Percentiles rank a stretch among this genome's conserved stretches.
These are phyloP conservation scores for Yarrowia sp. DNA, from an alignment of 805 yeast species.

Conservation along the genomic window DNA sequence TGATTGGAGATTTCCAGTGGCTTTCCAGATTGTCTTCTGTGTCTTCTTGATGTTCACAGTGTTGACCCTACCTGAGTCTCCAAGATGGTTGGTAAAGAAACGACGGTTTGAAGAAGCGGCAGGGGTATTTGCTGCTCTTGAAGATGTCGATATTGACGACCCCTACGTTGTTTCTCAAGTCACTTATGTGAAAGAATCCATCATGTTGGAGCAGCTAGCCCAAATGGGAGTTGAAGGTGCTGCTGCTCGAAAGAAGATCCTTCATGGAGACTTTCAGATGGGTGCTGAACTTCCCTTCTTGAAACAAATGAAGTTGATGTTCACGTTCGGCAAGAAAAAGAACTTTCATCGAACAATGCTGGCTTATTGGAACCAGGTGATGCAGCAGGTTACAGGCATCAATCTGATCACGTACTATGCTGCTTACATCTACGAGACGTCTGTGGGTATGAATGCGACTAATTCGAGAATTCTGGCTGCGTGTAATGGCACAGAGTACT, in stretches of 20 bases:
- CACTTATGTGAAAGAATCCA: neutral
- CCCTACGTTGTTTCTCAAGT: neutral
- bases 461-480: constrained; percentile 41
- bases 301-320: neutral
- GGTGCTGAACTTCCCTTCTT: neutral
- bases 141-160: constrained; percentile 7
- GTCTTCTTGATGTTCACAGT: constrained; percentile 65
- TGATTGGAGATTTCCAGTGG: constrained; percentile 81
- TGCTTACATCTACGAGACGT: constrained; percentile 74
- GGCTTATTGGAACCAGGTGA: constrained; percentile 53
- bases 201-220: constrained; percentile 1
- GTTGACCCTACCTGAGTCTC: constrained; percentile 80
- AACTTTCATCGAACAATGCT: constrained; percentile 44
- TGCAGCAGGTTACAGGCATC: constrained; percentile 90
- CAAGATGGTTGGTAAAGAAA: constrained; percentile 78
- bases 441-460: constrained; percentile 57
- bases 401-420: constrained; percentile 91
- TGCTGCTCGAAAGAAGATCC: neutral
- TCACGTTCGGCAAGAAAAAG: constrained; percentile 20
- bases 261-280: neutral
- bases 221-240: neutral
- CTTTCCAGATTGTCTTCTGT: constrained; percentile 67
- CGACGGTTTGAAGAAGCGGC: constrained; percentile 53
- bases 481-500: constrained; percentile 57
- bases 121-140: constrained; percentile 48